Conservation (phyloP, 441 rosid genomes). For the Aleurites moluccanus region DNA sequence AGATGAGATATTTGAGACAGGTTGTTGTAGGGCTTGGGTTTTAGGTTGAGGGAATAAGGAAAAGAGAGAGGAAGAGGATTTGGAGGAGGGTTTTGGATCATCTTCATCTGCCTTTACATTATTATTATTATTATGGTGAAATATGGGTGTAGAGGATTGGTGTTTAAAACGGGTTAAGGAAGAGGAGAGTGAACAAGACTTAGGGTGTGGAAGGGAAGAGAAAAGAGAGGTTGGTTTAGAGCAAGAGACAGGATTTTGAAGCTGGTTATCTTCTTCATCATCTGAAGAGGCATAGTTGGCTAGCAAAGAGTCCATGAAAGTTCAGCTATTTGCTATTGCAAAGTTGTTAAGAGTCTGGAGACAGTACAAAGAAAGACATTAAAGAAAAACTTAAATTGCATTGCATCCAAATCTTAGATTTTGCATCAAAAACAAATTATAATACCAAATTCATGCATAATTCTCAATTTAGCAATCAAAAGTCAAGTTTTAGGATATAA, state of each 20-base stretch:
- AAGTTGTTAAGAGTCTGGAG: not conserved
- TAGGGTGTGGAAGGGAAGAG: slow-evolving; percentile 29
- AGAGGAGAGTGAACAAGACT: slow-evolving; percentile 24
- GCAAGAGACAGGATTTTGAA: slow-evolving; percentile 18
- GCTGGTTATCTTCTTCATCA: slow-evolving; percentile 54
- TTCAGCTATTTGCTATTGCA: not conserved
- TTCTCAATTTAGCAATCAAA: too few species aligned
- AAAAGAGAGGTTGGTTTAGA: slow-evolving; percentile 11
- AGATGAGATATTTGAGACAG: slow-evolving; percentile 11
- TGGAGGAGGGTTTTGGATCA: slow-evolving; percentile 19
- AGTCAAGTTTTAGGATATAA: too few species aligned
- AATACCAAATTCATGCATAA: not conserved
- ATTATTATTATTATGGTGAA: not conserved
- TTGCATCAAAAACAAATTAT: not conserved
- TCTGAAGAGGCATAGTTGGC: slow-evolving; percentile 84
- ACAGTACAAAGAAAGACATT: not conserved
- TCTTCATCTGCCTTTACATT: slow-evolving; percentile 16
- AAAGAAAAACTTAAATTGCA: not conserved
- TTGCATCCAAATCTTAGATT: not conserved
- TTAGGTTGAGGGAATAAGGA: slow-evolving; percentile 68
- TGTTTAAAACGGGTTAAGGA: slow-evolving; percentile 37
- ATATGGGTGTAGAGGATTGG: not conserved
- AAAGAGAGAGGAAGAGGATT: slow-evolving; percentile 38
- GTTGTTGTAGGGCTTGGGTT: slow-evolving; percentile 29
- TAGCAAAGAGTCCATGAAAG: slow-evolving; percentile 68